Base-by-base conservation (phyloP, 2,329 filamentous ascomycete genomes). In the Talaromyces sp. region DNA sequence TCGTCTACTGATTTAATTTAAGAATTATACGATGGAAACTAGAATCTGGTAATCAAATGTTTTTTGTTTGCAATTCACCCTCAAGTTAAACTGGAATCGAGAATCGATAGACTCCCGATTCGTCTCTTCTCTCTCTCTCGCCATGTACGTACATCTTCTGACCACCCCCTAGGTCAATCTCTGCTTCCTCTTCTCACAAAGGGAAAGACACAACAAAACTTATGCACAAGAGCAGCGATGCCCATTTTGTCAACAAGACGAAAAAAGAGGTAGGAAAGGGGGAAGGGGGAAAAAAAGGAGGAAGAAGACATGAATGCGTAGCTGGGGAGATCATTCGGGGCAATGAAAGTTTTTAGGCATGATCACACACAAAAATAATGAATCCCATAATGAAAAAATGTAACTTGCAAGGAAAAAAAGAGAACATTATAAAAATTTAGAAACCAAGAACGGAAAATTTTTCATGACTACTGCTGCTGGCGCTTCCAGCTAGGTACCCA, bases 401-500 rank as follows among this genome's bases (percentile, higher is more conserved):
- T 27, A 31, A 4, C 8, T n/a, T 28, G 36, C 42, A 50, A 27
- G 28, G 8, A 47, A 34, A 40, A 18, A 30, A 34, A 23, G 14
- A 34, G 23, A 57, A 31, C 30, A 52, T 34, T 50, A 57, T 42
- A 50, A 57, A 34, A 51, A 47, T 60, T 60, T 60, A 40, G 10
- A 16, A 44, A 55, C 18, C 31, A 12, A 56, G 57, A 60, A 56
- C 23, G 4, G 50, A 56, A n/a, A 57, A 23, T 28, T 56, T n/a
- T 40, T 18, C 14, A 56, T 44, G 47, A 62, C 42, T 74, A 72
- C 67, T 75, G 71, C 55, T 66, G 69, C 56, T 61, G 53, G 18
- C 61, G 73, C 68, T 72, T 76, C 72, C 70, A 76, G 55, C 68
- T 68, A 34, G 74, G 74, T 16, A 75, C 73, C 74, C 74, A 76